phyloP scores from a whole-genome alignment of 805 yeast genomes.

The Saccharomycopsis schoenii region DNA sequence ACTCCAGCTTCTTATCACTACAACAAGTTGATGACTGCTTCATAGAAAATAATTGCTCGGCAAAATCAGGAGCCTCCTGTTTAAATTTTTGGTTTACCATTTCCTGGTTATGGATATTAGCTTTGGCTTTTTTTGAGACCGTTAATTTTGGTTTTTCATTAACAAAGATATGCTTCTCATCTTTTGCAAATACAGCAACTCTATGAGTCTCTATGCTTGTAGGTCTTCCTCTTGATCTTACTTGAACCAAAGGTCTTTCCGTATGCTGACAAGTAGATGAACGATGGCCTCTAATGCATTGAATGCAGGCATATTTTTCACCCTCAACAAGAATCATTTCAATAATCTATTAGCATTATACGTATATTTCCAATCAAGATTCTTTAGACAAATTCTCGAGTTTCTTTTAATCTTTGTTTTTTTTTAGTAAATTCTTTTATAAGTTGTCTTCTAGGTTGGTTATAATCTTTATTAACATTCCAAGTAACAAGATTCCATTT shows the following conservation, averaged over 20 bases:
- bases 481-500: no score
- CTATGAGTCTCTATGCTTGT: slow-evolving; percentile 22
- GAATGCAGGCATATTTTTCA: slow-evolving; percentile 72
- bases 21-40: background rate
- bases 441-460: background rate
- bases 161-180: background rate
- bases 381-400: background rate
- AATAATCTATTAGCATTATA: background rate
- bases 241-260: slow-evolving; percentile 70
- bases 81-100: background rate
- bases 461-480: no score
- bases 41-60: background rate
- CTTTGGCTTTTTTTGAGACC: background rate
- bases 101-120: background rate
- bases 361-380: background rate
- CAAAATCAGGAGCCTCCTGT: background rate
- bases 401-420: background rate
- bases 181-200: slow-evolving; percentile 14
- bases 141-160: background rate
- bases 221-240: slow-evolving; percentile 86
- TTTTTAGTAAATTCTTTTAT: background rate
- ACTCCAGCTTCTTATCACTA: background rate
- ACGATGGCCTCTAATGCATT: slow-evolving; percentile 89
- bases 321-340: slow-evolving; percentile 70
- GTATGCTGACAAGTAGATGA: slow-evolving; percentile 81